Percentiles rank a stretch among this genome's conserved stretches.
Evolutionary conservation across 108 stramenopile species (phyloP).

Genomic region (Discostella stelligeroides): DNA sequence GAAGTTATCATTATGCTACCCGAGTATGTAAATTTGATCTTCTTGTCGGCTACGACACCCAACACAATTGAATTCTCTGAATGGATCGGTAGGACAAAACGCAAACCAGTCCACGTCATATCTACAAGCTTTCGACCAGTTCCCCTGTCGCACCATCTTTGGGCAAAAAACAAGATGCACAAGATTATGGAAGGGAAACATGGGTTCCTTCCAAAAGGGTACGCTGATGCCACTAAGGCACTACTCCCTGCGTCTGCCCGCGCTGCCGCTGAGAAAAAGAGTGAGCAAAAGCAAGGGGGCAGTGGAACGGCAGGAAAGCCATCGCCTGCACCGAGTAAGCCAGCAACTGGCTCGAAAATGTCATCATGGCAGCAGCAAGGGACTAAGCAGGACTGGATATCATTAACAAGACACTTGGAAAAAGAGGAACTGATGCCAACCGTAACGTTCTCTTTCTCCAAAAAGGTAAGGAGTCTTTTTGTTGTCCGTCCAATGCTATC

Average conservation of each 20-base stretch:
- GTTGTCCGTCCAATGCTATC: neutral
- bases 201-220: conserved; percentile 79
- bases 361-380: conserved; percentile 85
- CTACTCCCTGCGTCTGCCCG: conserved; percentile 63
- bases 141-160: conserved; percentile 92
- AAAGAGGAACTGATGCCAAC: conserved; percentile 91
- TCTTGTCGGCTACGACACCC: conserved; percentile 96
- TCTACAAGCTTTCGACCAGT: conserved; percentile 92
- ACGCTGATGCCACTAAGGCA: conserved; percentile 71
- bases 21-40: conserved; percentile 88
- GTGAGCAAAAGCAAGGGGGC: conserved; percentile 49
- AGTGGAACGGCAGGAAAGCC: conserved; percentile 46
- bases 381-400: conserved; percentile 80
- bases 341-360: conserved; percentile 54
- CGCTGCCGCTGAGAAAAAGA: conserved; percentile 39
- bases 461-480: conserved; percentile 53
- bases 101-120: conserved; percentile 91
- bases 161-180: conserved; percentile 86
- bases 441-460: conserved; percentile 98
- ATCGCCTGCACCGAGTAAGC: conserved; percentile 15
- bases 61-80: conserved; percentile 96
- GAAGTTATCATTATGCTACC: conserved; percentile 98
- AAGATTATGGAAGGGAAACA: conserved; percentile 80
- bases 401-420: conserved; percentile 79
- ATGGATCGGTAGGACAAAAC: conserved; percentile 94